A percentile compares a stretch with the other conserved stretches of the same genome.
phyloP scores from a whole-genome alignment of 2,329 filamentous ascomycete genomes.

The Didymella segeticola region DNA sequence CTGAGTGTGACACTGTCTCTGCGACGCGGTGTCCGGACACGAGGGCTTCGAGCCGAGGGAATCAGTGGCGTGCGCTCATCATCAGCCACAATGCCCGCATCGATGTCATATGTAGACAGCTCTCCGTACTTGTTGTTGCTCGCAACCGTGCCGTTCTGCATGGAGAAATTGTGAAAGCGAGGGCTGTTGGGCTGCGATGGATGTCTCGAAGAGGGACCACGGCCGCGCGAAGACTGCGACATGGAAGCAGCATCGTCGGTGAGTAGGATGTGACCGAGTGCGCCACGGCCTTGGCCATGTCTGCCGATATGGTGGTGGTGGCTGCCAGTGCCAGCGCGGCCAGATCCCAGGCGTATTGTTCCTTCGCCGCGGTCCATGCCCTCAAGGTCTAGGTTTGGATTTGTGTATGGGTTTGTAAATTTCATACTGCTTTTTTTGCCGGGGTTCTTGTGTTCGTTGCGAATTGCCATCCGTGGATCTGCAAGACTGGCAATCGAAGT shows the following conservation, averaged over 20 bases:
- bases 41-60: slow-evolving; percentile 66
- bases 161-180: slow-evolving; percentile 56
- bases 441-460: slow-evolving; percentile 68
- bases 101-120: slow-evolving; percentile 76
- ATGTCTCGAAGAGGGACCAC: slow-evolving; percentile 64
- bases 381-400: slow-evolving; percentile 60
- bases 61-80: slow-evolving; percentile 89
- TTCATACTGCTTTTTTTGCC: slow-evolving; percentile 93
- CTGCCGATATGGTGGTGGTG: slow-evolving; percentile 83
- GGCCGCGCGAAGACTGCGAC: slow-evolving; percentile 71
- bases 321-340: slow-evolving; percentile 64
- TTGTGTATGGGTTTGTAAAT: slow-evolving; percentile 78
- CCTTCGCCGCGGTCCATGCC: slow-evolving; percentile 48
- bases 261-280: slow-evolving; percentile 71
- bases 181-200: slow-evolving; percentile 74
- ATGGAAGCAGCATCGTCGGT: slow-evolving; percentile 66
- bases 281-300: slow-evolving; percentile 74
- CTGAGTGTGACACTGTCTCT: slow-evolving; percentile 61
- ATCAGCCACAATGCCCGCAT: slow-evolving; percentile 79
- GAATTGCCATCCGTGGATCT: slow-evolving; percentile 61
- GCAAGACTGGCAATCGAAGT: slow-evolving; percentile 78
- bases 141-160: slow-evolving; percentile 39
- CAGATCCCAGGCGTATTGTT: slow-evolving; percentile 50
- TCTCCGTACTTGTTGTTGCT: slow-evolving; percentile 65
- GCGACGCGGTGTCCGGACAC: slow-evolving; percentile 57